Evolutionary conservation across 2,329 filamentous ascomycete genomes (phyloP), one percentile per base, ranked within the genome.

Genomic region (Coniochaeta sp.): DNA sequence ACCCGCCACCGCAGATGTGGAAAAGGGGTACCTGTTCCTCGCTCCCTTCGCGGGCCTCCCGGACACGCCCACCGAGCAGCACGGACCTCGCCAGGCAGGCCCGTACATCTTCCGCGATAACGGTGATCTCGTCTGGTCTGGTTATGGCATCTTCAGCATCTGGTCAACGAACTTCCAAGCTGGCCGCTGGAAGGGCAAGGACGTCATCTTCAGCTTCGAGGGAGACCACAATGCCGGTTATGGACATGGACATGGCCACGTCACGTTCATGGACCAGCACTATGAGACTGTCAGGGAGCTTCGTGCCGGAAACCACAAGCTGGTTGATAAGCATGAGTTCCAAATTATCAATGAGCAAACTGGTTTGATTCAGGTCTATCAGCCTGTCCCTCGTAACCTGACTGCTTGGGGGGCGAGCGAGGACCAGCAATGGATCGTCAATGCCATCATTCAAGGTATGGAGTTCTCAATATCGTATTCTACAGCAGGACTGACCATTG

Each of bases 71-170:
- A 59, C 60, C 12, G 68, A 66, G 54, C 67, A 66, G 52, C 56
- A 46, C 52, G 74, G 73, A 0, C 76, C 77, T 2, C 69, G 71
- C 5, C 78, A 81, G 61, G 69, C 76, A 1, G 76, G 67, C 0
- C 74, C 78, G 0, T 82, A 82, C 59, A 82, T 82, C 56, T 74
- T 80, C 56, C 69, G 71, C 6, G 71, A 79, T 56, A 64, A 77
- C 28, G 78, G 78, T 1, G 76, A 81, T 48, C 66, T 82, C 0
- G 67, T 83, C 20, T 82, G 78, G 78, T 81, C 78, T 1, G 76
- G 79, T 2, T 77, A 77, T 51, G 71, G 70, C 4, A 73, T 75
- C 57, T 78, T 73, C 56, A 73, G 71, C 28, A 74, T 74, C 59
- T 80, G 76, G 73, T 62, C 71, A 0, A 72, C 72, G 53, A 81